Base-by-base conservation (phyloP, 768 basidiomycete genomes). In the Suillus luteus region DNA sequence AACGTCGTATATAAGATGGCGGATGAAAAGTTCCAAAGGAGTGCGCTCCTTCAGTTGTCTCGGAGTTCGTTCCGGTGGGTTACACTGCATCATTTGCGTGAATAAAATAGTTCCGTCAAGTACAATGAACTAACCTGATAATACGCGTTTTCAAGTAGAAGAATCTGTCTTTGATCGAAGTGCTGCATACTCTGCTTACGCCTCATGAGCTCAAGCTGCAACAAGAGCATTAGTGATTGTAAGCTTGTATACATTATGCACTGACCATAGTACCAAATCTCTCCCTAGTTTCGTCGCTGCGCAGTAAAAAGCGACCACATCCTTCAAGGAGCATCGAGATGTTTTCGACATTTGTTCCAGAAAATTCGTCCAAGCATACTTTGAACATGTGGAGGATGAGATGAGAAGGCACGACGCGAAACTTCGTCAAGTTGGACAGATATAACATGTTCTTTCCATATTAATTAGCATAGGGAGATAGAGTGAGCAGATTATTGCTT, bases 111-210 rank as follows among this genome's bases (percentile, higher is more conserved):
- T 31, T 24, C 58, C 11, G 11, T 37, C 8, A 31, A 51, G 19
- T 61, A 51, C 66, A 57, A 66, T 1, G 10, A 11, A 66, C 75
- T 55, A 55, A 94, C 95, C 85, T 95, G 95, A 75, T 99, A 99
- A 75, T 97, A 99, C 0, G 97, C 97, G 74, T 99, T 99, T 76
- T 99, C 97, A 37, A 99, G 84, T 65, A 98, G 78, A 17, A 98
- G 83, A 7, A 89, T 79, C 71, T 99, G 94, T 19, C 95, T 82
- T 71, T 93, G 90, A 75, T 99, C 97, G 40, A 99, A 86, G 72
- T 98, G 95, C 67, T 94, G 89, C 80, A 95, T 84, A 61, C 83
- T 90, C 82, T 97, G 95, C 79, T 99, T 99, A 51, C 96, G 86
- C 64, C 91, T 85, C 93, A 98, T 94, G 35, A 97, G 80, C 70